phyloP scores from a whole-genome alignment of 495 filamentous ascomycete species.

The Annulohypoxylon moriforme region DNA sequence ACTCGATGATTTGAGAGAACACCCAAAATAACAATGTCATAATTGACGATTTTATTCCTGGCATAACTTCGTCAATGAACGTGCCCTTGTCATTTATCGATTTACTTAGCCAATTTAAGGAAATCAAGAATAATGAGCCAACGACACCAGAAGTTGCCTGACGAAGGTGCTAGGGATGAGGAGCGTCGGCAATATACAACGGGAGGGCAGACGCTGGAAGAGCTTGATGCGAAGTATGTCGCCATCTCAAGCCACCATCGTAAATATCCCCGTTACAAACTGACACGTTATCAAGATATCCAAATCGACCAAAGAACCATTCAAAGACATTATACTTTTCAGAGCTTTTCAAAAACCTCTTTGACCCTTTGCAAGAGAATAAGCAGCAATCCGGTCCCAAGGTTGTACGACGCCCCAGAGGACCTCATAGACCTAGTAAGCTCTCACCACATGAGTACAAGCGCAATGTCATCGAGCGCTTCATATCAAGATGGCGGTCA shows the following conservation, averaged over 20 bases:
- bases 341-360: slow-evolving; percentile 78
- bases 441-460: slow-evolving; percentile 84
- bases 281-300: slow-evolving; percentile 69
- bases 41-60: background rate
- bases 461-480: slow-evolving; percentile 86
- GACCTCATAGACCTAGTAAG: slow-evolving; percentile 66
- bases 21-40: background rate
- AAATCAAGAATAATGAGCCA: slow-evolving; percentile 40
- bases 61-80: background rate
- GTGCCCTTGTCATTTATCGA: background rate
- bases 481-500: slow-evolving; percentile 87
- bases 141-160: slow-evolving; percentile 50
- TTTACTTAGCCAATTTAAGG: background rate
- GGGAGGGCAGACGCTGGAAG: slow-evolving; percentile 56
- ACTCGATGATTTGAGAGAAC: background rate
- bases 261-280: slow-evolving; percentile 12
- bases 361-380: slow-evolving; percentile 86
- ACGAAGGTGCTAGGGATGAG: slow-evolving; percentile 64
- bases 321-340: slow-evolving; percentile 85
- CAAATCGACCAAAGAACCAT: slow-evolving; percentile 84
- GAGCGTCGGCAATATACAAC: slow-evolving; percentile 61
- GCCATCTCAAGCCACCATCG: slow-evolving; percentile 6
- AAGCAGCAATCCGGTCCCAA: slow-evolving; percentile 76
- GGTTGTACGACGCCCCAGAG: slow-evolving; percentile 58
- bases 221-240: slow-evolving; percentile 75